Conservation (phyloP, 2,329 filamentous ascomycete species). For the Salinomyces thailandicus region DNA sequence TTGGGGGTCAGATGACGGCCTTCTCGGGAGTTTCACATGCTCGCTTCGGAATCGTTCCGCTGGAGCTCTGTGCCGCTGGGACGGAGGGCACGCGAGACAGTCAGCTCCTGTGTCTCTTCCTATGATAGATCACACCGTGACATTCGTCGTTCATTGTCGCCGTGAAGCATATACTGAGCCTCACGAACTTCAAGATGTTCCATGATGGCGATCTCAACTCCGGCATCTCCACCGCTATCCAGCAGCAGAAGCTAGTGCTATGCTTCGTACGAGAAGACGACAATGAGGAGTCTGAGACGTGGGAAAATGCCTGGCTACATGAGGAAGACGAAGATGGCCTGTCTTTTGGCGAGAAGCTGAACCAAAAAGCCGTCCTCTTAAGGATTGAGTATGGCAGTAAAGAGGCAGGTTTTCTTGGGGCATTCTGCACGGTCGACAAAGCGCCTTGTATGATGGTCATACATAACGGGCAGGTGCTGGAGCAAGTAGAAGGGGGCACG, state of each 20-base stretch:
- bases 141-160: too few species aligned
- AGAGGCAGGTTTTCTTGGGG: slow-evolving; percentile 70
- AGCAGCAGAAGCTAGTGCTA: slow-evolving; percentile 64
- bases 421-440: slow-evolving; percentile 69
- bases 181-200: slow-evolving; percentile 59
- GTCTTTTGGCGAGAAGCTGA: background rate
- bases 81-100: background rate
- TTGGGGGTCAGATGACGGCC: background rate
- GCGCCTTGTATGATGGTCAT: slow-evolving; percentile 75
- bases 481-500: slow-evolving; percentile 58
- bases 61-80: background rate
- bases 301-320: slow-evolving; percentile 26
- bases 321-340: background rate
- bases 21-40: slow-evolving; percentile 2
- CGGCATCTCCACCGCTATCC: slow-evolving; percentile 66
- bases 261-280: slow-evolving; percentile 70
- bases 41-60: slow-evolving; percentile 1
- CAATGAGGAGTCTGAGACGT: slow-evolving; percentile 51
- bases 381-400: slow-evolving; percentile 61
- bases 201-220: slow-evolving; percentile 69
- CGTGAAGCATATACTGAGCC: background rate
- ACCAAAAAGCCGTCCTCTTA: slow-evolving; percentile 55
- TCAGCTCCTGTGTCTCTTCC: background rate
- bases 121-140: too few species aligned
- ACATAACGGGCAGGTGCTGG: slow-evolving; percentile 60